A percentile compares a stretch with the other conserved stretches of the same genome.
These are phyloP conservation scores for Bryoerythrophyllum caledonicum DNA, from an alignment of 225 moss, liverwort and hornwort species.

Conservation along the genomic window DNA sequence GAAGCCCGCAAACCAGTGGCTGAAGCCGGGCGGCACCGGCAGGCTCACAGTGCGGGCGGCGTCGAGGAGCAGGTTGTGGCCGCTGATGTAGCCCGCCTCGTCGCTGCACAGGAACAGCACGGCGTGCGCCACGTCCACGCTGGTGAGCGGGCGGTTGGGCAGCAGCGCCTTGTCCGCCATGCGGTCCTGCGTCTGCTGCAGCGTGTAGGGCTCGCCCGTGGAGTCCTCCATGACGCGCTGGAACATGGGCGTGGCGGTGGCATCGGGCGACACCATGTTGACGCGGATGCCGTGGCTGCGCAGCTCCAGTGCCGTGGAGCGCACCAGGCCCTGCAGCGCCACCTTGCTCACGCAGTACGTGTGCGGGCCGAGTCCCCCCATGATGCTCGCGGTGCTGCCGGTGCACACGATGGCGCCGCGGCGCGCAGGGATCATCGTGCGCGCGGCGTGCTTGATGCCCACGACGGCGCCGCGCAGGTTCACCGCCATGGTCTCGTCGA, in stretches of 20 bases:
- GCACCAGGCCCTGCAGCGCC: conserved; percentile 41
- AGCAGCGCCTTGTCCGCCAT: conserved; percentile 21
- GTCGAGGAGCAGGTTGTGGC: conserved; percentile 65
- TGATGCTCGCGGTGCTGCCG: conserved; percentile 45
- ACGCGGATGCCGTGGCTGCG: conserved; percentile 57
- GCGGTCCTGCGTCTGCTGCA: conserved; percentile 35
- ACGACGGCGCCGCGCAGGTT: conserved; percentile 62
- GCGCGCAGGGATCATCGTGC: conserved; percentile 60
- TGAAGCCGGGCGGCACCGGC: conserved; percentile 35
- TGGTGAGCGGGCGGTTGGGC: conserved; percentile 35
- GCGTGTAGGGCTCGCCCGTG: conserved; percentile 18
- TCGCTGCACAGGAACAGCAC: conserved; percentile 65
- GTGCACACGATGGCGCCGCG: conserved; percentile 65
- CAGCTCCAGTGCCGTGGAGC: conserved; percentile 66
- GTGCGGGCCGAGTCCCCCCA: conserved; percentile 60
- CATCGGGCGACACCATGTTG: conserved; percentile 65
- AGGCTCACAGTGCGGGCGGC: conserved; percentile 38
- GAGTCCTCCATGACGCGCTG: conserved; percentile 39
- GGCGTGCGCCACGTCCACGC: conserved; percentile 48
- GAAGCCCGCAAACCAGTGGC: conserved; percentile 51
- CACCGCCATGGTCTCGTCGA: conserved; percentile 48
- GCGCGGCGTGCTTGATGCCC: conserved; percentile 70
- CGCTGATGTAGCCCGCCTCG: conserved; percentile 62
- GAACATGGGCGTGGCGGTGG: conserved; percentile 55
- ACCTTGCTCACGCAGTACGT: conserved; percentile 55